Base-by-base conservation (phyloP, 2,329 filamentous ascomycete genomes). In the Sporothrix phasma region DNA sequence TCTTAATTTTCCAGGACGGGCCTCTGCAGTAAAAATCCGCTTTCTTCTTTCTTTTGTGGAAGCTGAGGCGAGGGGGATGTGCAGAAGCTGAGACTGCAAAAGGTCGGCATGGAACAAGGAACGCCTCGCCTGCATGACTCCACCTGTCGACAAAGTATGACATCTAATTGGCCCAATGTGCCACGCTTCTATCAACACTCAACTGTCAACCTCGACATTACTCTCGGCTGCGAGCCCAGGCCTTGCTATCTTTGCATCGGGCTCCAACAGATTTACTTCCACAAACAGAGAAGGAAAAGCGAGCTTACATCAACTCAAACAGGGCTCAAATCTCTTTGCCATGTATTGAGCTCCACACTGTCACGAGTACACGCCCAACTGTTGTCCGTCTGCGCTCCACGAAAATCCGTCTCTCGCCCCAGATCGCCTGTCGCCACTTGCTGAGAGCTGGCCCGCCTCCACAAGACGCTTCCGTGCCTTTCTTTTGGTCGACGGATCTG, bases 101-200 rank as follows among this genome's bases (percentile, higher is more conserved):
- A 37, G 49, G 61, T n/a, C 6, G 41, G 26, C 17, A 39, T 56
- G 61, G 37, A 56, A 63, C 61, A 63, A 53, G 61, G 60, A 47
- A 29, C 13, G 45, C 24, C 13, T 24, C 24, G 5, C 2, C 19
- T 29, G 46, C 11, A 37, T 3, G 47, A 49, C 39, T 37, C 54
- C 54, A 43, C 39, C 45, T 43, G 39, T 39, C 41, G 51, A 47
- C 5, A 63, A 63, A 53, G 61, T 49, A 63, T 58, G 61, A 58
- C 41, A 63, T 41, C 29, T 63, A 51, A 63, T 63, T 63, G 61
- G 61, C 41, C 31, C 31, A 4, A 7, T 37, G 1, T 13, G 2
- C 22, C 17, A 13, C n/a, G 7, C 41, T n/a, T n/a, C 43, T 11
- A 1, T 17, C 24, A 34, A 17, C 17, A 17, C 34, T n/a, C 17